These are phyloP conservation scores for Fusarium sp. DNA, from an alignment of 2,329 filamentous ascomycete species.

Conservation along the genomic window DNA sequence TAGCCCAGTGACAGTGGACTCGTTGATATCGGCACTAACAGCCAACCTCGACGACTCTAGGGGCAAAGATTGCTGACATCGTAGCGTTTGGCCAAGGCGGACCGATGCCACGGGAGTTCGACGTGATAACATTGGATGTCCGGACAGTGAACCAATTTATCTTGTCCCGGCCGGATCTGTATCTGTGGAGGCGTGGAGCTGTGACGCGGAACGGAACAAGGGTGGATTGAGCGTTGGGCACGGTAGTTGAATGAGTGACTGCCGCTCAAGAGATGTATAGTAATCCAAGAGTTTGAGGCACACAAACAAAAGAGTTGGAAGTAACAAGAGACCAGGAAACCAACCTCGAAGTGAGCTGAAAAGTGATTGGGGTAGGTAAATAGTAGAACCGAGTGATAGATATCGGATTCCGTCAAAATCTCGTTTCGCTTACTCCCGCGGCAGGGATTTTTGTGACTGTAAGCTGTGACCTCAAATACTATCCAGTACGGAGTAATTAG, in stretches of 20 bases:
- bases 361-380: background rate
- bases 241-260: conserved; percentile 24
- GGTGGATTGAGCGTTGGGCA: conserved; percentile 14
- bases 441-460: conserved; percentile 5
- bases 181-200: conserved; percentile 35
- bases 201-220: conserved; percentile 18
- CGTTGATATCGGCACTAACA: conserved; percentile 12
- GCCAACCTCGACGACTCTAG: conserved; percentile 20
- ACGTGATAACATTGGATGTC: conserved; percentile 39
- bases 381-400: conserved; percentile 1
- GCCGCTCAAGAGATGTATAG: background rate
- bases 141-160: conserved; percentile 7
- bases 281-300: background rate
- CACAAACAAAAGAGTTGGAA: background rate
- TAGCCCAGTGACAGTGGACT: conserved; percentile 16
- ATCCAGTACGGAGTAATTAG: background rate
- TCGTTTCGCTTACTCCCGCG: conserved; percentile 24
- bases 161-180: conserved; percentile 10
- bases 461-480: background rate
- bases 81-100: conserved; percentile 36
- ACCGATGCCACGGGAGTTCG: conserved; percentile 40
- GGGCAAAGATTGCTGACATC: conserved; percentile 23
- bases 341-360: conserved; percentile 4
- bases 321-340: background rate
- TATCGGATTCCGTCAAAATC: conserved; percentile 14